Conservation (phyloP, 495 filamentous ascomycete genomes). For the Echria macrotheca region DNA sequence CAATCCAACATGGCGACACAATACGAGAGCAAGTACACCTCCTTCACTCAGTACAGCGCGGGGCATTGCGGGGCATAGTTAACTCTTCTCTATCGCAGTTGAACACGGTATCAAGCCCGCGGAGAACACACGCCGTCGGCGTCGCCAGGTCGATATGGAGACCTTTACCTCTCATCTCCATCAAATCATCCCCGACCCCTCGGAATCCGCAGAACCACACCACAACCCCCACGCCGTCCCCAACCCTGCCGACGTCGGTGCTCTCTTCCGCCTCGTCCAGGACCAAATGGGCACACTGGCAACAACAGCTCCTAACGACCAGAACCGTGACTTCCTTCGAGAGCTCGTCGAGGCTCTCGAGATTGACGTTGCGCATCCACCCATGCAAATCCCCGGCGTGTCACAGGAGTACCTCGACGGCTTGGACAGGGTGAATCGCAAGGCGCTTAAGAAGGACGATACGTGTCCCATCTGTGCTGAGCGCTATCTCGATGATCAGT, state of each 20-base stretch:
- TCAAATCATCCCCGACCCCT: slow-evolving; percentile 48
- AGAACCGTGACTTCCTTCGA: slow-evolving; percentile 57
- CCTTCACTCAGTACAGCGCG: not conserved
- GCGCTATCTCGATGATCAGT: slow-evolving; percentile 69
- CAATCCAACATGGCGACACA: slow-evolving; percentile 36
- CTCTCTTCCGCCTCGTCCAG: slow-evolving; percentile 49
- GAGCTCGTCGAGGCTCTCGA: slow-evolving; percentile 60
- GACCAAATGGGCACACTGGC: slow-evolving; percentile 43
- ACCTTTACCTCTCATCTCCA: slow-evolving; percentile 78
- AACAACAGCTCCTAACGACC: slow-evolving; percentile 45
- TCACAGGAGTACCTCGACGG: slow-evolving; percentile 72
- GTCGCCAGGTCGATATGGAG: slow-evolving; percentile 74
- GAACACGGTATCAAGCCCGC: slow-evolving; percentile 69
- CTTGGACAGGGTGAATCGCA: slow-evolving; percentile 74
- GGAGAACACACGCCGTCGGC: slow-evolving; percentile 35
- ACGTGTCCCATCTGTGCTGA: slow-evolving; percentile 84
- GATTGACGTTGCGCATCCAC: slow-evolving; percentile 58
- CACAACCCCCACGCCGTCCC: slow-evolving; percentile 61
- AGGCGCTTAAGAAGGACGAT: slow-evolving; percentile 59
- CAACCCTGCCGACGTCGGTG: slow-evolving; percentile 66
- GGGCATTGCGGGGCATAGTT: not conserved
- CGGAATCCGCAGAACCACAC: slow-evolving; percentile 34
- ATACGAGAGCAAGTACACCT: slow-evolving; percentile 37
- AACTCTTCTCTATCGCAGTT: slow-evolving; percentile 47
- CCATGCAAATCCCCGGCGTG: slow-evolving; percentile 65